phyloP scores from a whole-genome alignment of 192 early-diverging fungal species.

The Backusella westeae region DNA sequence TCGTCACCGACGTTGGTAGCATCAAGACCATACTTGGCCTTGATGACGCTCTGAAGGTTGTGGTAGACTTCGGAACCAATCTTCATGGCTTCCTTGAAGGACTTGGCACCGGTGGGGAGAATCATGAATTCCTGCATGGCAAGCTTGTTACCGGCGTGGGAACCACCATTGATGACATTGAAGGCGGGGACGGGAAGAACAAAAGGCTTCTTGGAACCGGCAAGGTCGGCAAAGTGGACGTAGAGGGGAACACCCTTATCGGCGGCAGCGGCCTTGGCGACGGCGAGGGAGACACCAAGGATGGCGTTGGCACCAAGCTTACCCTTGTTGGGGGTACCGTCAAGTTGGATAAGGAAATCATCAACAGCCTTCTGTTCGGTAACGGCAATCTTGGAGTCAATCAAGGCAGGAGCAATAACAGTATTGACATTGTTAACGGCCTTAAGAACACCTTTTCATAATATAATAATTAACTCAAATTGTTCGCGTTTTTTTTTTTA shows the following conservation, averaged over 20 bases:
- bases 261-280: slow-evolving; percentile 93
- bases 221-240: slow-evolving; percentile 90
- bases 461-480: too few relatives aligned
- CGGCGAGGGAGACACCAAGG: slow-evolving; percentile 96
- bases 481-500: neutral
- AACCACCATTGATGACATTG: slow-evolving; percentile 99
- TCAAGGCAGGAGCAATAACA: slow-evolving; percentile 81
- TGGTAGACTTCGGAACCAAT: slow-evolving; percentile 99
- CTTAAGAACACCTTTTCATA: slow-evolving; percentile 67
- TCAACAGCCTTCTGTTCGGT: slow-evolving; percentile 87
- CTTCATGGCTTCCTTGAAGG: slow-evolving; percentile 96
- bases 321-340: slow-evolving; percentile 95
- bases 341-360: slow-evolving; percentile 87
- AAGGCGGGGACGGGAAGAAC: slow-evolving; percentile 95
- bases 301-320: slow-evolving; percentile 98
- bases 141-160: slow-evolving; percentile 98
- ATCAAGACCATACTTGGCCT: slow-evolving; percentile 98
- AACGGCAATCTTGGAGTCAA: slow-evolving; percentile 78
- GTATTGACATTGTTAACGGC: slow-evolving; percentile 93
- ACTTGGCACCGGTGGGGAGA: slow-evolving; percentile 88
- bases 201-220: slow-evolving; percentile 78
- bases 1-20: slow-evolving; percentile 99
- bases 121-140: slow-evolving; percentile 99
- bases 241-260: slow-evolving; percentile 94
- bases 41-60: slow-evolving; percentile 91